Percentiles rank a stretch among this genome's conserved stretches.
Conservation (phyloP, 257 asterid species). For the Knoxia roxburghii region DNA sequence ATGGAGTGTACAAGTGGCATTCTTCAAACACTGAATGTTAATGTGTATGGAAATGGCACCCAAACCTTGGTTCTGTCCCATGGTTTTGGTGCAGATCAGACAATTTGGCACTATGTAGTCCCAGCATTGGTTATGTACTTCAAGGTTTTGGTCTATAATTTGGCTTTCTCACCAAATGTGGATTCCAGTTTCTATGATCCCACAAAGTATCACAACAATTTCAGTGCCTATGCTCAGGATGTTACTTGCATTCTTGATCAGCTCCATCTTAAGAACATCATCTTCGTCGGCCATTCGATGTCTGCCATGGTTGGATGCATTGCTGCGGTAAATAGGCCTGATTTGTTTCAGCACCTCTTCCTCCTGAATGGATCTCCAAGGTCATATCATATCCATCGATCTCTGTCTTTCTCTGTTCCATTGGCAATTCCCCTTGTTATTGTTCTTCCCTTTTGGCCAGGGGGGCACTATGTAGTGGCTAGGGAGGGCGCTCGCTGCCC, state of each 20-base stretch:
- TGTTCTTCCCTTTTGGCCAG: too few relatives aligned
- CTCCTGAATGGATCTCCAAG: constrained; percentile 15
- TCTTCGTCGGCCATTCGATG: constrained; percentile 19
- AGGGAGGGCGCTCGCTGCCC: too few relatives aligned
- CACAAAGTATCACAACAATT: constrained; percentile 1
- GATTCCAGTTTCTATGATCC: constrained; percentile 18
- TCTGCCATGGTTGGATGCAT: constrained; percentile 20
- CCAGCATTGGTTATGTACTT: constrained; percentile 14
- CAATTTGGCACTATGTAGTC: constrained; percentile 18
- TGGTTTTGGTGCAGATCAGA: constrained; percentile 18
- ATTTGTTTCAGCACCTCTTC: constrained; percentile 15
- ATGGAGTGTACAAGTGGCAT: constrained; percentile 10
- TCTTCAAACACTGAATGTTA: constrained; percentile 15
- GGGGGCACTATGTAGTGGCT: too few relatives aligned
- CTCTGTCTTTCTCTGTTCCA: not conserved
- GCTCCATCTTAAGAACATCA: constrained; percentile 6
- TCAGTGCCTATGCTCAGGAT: constrained; percentile 17
- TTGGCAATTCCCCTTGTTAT: too few relatives aligned
- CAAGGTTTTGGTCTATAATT: constrained; percentile 19
- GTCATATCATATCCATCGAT: not conserved
- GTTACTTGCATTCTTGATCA: constrained; percentile 17
- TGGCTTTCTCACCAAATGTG: constrained; percentile 18
- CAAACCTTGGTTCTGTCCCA: constrained; percentile 14
- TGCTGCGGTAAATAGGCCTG: constrained; percentile 15
- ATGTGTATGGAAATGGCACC: constrained; percentile 18